A percentile compares a stretch with the other conserved stretches of the same genome.
phyloP scores from a whole-genome alignment of 129 eudicot genomes.

The Pulicaria dysenterica region DNA sequence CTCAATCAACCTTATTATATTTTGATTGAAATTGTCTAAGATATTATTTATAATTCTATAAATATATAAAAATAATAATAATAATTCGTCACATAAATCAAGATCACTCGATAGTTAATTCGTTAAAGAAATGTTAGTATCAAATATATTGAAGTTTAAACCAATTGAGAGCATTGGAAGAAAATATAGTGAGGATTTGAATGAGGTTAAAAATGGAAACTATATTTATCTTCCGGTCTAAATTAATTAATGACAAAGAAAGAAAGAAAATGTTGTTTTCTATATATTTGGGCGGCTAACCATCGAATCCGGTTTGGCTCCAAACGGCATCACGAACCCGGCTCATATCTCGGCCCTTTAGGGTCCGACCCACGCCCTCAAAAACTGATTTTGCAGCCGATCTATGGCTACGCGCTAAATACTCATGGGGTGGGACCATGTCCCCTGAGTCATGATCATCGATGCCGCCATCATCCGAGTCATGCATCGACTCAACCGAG shows the following conservation, averaged over 20 bases:
- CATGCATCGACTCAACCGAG: slow-evolving; percentile 77
- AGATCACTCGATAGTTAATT: too few species aligned
- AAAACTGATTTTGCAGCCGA: slow-evolving; percentile 70
- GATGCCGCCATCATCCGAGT: slow-evolving; percentile 63
- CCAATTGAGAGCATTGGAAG: too few species aligned
- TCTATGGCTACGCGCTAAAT: slow-evolving; percentile 70
- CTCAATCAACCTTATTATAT: background rate
- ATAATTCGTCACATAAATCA: background rate
- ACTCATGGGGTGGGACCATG: slow-evolving; percentile 85
- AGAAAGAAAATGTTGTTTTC: slow-evolving; percentile 1
- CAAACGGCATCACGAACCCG: slow-evolving; percentile 96
- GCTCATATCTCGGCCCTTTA: slow-evolving; percentile 95
- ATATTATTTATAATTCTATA: background rate
- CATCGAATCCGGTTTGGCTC: slow-evolving; percentile 97
- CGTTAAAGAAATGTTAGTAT: too few species aligned
- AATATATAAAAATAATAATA: background rate
- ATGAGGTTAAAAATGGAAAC: background rate
- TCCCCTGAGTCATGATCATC: slow-evolving; percentile 48
- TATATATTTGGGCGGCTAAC: slow-evolving; percentile 31
- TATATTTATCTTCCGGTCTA: slow-evolving; percentile 6
- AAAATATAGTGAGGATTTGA: background rate
- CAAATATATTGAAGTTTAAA: background rate
- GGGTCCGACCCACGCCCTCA: slow-evolving; percentile 89
- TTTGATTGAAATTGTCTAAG: background rate
- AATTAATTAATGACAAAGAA: slow-evolving; percentile 18